Base-by-base conservation (phyloP, 352 stramenopile genomes). In the Pythium vanterpoolii region DNA sequence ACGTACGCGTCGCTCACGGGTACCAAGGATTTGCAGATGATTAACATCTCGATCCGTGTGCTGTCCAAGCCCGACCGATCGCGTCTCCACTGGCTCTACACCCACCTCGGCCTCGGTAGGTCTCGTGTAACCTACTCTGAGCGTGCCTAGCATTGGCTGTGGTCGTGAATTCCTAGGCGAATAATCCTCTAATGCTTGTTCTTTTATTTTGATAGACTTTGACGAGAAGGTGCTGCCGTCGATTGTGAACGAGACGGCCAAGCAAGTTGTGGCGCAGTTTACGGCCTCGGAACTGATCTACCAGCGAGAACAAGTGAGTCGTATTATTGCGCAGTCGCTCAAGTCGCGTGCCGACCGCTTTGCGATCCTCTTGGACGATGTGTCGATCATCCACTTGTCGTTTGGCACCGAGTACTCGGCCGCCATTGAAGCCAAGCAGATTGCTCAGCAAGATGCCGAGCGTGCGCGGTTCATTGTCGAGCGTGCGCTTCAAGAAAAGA, bases 371-470 rank as follows among this genome's bases (percentile, higher is more conserved):
- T 72, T 98, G 57, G 95, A 98, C 53, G 98, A 99, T 93, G 96
- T 99, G 30, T 98, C 97, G 42, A 99, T 99, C 74, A 99, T 98
- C 46, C 96, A 99, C 77, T 89, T 99, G 82, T 92, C 87, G 33
- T 99, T 99, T 83, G 97, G 95, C 53, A 73, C 95, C 56, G 98
- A 99, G 73, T 99, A 99, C 84, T 98, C 96, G 45, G 94, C 92
- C 28, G 97, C 97, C 57, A 98, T 99, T 66, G 98, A 99, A 83
- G 93, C 95, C 36, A 99, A 99, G 86, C 98, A 99, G 83, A 97
- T 99, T 60, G 97, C 98, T 6, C 97, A 99, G 83, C 98, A 99
- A 86, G 98, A 99, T 46, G 96, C 97, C 24, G 97, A 99, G 72
- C 90, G 97, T 64, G 96, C 97, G 27, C 97, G 97, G 59, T 99